Percentiles rank a stretch among this genome's conserved stretches.
Evolutionary conservation across 345 rosid species (phyloP).

Genomic region (Citrus unshiu): DNA sequence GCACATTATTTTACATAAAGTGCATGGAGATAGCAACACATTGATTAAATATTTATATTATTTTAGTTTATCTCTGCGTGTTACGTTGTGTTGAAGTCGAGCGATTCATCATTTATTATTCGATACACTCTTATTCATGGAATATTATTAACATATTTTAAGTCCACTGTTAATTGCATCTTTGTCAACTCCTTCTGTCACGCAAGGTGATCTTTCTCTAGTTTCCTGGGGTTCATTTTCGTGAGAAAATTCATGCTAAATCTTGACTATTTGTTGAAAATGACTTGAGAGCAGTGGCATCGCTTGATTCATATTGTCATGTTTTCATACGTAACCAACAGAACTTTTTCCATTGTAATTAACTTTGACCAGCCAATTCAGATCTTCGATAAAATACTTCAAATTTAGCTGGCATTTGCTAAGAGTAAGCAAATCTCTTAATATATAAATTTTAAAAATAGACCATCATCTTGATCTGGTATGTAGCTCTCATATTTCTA

Average conservation of each 20-base stretch:
- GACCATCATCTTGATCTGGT: neutral
- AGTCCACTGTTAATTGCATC: constrained; percentile 20
- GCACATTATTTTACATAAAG: constrained; percentile 26
- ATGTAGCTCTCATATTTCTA: neutral
- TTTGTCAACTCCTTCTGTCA: constrained; percentile 33
- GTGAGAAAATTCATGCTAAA: constrained; percentile 5
- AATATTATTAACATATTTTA: neutral
- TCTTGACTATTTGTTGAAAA: constrained; percentile 4
- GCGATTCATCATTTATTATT: neutral
- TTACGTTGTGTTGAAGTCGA: constrained; percentile 5
- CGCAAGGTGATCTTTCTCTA: constrained; percentile 7
- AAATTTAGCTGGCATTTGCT: neutral
- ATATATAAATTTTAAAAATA: no score
- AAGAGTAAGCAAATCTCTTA: neutral
- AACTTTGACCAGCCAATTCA: no score
- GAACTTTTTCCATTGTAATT: neutral
- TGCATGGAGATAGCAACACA: constrained; percentile 21
- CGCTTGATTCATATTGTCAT: neutral
- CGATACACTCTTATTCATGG: constrained; percentile 20
- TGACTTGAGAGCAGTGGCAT: neutral
- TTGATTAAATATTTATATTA: neutral
- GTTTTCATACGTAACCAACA: neutral
- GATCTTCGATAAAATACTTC: neutral
- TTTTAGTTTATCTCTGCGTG: neutral
- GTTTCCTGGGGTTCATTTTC: neutral